Base-by-base conservation (phyloP, 1,139 yeast species). In the Yamadazyma conglobata region DNA sequence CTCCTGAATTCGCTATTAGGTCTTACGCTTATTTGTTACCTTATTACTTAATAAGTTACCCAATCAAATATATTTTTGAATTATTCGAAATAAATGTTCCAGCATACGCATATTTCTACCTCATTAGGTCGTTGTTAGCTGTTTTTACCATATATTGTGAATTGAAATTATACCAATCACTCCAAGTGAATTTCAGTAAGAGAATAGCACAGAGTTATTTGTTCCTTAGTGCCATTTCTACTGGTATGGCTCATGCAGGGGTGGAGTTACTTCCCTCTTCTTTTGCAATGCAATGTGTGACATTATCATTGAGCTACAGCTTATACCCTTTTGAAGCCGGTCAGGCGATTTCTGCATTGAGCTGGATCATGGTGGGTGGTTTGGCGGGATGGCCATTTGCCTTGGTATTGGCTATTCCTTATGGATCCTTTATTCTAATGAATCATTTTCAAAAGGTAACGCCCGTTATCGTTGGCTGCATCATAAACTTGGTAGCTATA, bases 321-420 rank as follows among this genome's bases (percentile, higher is more conserved):
- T 43, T 67, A 9, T 37, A 44, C 6, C 52, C 55, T 3, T 48
- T 31, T 14, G 19, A 24, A 8, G 27, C 41, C 2, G 21, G 22
- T 3, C 40, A 46, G 8, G 34, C 53, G 2, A 44, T 54, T 1
- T 22, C 28, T 4, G 75, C 79, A 2, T 61, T 83, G 24, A 48
- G 72, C 2, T 71, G 71, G 62, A 65, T 73, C 28, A 60, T 73
- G 22, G 39, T 83, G 12, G 95, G 91, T 5, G 93, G 93, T 0
- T 50, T 89, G 1, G 42, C 83, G 20, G 96, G 97, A 1, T 89
- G 97, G 97, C 96, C 97, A 1, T 89, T 89, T 57, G 77, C 83
- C 0, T 57, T 85, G 36, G 79, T 75, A 0, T 58, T 87, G 33
- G 79, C 80, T 2, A 40, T 73, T 4, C 93, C 95, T 0, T 64